phyloP scores from a whole-genome alignment of 2,329 filamentous ascomycete species.

The Davidsoniella australis region DNA sequence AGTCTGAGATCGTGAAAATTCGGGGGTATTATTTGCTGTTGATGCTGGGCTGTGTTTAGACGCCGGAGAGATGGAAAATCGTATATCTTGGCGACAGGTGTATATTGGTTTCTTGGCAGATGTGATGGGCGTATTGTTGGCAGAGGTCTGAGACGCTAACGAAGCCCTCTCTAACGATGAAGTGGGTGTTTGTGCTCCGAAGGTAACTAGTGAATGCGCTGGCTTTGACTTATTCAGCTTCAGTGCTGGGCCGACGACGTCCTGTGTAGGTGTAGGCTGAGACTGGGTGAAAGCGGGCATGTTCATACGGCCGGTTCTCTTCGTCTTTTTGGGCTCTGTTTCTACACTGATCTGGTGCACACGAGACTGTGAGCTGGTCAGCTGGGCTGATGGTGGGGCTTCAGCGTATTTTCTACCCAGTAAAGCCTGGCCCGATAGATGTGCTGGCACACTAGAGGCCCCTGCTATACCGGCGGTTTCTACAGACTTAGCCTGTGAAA shows the following conservation, averaged over 20 bases:
- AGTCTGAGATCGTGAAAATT: too few relatives aligned
- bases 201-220: not conserved
- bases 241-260: not conserved
- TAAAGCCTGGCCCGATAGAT: too few relatives aligned
- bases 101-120: not conserved
- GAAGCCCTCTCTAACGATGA: not conserved
- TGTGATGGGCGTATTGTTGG: not conserved
- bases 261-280: not conserved
- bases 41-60: too few relatives aligned
- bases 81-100: too few relatives aligned
- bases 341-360: too few relatives aligned
- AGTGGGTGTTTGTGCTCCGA: not conserved
- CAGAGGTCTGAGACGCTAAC: not conserved
- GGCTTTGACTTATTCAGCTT: not conserved
- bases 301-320: constrained; percentile 8
- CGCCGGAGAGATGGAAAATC: too few relatives aligned
- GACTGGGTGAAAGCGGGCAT: constrained; percentile 6
- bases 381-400: constrained; percentile 3
- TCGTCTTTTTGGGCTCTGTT: not conserved
- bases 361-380: not conserved
- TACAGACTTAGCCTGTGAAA: too few relatives aligned
- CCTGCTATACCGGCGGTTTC: too few relatives aligned
- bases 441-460: too few relatives aligned
- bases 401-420: too few relatives aligned
- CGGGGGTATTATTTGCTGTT: too few relatives aligned